These are phyloP conservation scores for Neofusicoccum laricinum DNA, from an alignment of 2,329 filamentous ascomycete species.

Conservation along the genomic window DNA sequence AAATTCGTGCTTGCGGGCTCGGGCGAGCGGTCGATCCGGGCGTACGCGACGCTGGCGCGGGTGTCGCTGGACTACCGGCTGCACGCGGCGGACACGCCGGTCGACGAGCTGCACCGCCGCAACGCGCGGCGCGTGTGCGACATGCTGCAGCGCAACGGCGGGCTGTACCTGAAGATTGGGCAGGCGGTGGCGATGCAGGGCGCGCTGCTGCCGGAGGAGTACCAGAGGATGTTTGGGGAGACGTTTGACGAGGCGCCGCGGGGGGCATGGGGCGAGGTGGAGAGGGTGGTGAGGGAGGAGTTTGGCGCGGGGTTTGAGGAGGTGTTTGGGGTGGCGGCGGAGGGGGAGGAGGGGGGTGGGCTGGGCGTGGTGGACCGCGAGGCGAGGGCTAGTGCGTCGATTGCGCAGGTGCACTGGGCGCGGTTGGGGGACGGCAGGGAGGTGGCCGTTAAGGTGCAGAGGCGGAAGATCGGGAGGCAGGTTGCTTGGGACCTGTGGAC, in stretches of 20 bases:
- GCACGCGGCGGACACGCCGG: slow-evolving; percentile 61
- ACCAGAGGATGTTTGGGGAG: slow-evolving; percentile 89
- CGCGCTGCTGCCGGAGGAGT: slow-evolving; percentile 87
- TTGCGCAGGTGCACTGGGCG: slow-evolving; percentile 97
- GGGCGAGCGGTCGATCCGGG: slow-evolving; percentile 73
- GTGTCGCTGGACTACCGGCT: slow-evolving; percentile 86
- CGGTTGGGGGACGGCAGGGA: slow-evolving; percentile 79
- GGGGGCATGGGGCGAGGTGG: slow-evolving; percentile 81
- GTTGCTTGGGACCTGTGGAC: slow-evolving; percentile 95
- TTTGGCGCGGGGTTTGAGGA: slow-evolving; percentile 86
- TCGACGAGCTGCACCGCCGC: slow-evolving; percentile 62
- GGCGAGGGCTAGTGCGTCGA: slow-evolving; percentile 78
- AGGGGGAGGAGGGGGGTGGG: slow-evolving; percentile 55
- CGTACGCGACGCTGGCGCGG: slow-evolving; percentile 74
- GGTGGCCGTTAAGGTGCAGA: slow-evolving; percentile 95
- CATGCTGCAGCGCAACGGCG: slow-evolving; percentile 80
- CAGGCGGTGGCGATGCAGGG: slow-evolving; percentile 99
- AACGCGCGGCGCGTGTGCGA: slow-evolving; percentile 82
- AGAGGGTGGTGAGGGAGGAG: slow-evolving; percentile 81
- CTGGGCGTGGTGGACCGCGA: slow-evolving; percentile 66
- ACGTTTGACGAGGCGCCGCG: slow-evolving; percentile 99
- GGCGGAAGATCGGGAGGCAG: slow-evolving; percentile 86
- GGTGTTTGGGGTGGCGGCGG: slow-evolving; percentile 86
- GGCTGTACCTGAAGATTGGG: slow-evolving; percentile 94
- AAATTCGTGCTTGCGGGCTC: slow-evolving; percentile 29